Percentiles rank a stretch among this genome's conserved stretches.
phyloP scores from a whole-genome alignment of 305 asterid genomes.

The Fraxinus platypoda region DNA sequence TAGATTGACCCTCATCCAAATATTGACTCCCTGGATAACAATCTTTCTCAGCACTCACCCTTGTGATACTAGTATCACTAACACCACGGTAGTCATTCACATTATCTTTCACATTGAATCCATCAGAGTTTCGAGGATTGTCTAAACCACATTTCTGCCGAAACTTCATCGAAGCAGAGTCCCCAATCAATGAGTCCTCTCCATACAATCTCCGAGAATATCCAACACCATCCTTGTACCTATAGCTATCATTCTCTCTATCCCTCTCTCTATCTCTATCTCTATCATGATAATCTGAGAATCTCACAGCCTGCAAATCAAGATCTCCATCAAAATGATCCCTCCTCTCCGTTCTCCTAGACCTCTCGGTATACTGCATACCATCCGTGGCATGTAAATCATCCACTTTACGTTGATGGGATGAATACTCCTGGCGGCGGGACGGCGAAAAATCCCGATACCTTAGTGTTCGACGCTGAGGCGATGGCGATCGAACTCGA shows the following conservation, averaged over 20 bases:
- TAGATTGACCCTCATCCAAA: conserved; percentile 24
- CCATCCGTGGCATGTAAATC: background rate
- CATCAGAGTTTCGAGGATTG: conserved; percentile 32
- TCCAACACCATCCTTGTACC: conserved; percentile 20
- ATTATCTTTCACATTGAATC: conserved; percentile 18
- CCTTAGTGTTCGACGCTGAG: conserved; percentile 27
- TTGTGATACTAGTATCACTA: conserved; percentile 25
- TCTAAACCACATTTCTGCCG: conserved; percentile 35
- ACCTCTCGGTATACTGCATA: conserved; percentile 23
- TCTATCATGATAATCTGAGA: conserved; percentile 24
- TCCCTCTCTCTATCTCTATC: conserved; percentile 24
- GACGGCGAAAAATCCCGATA: conserved; percentile 25
- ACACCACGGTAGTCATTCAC: conserved; percentile 29
- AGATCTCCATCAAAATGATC: conserved; percentile 26
- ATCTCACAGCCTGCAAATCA: conserved; percentile 16
- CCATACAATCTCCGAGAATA: conserved; percentile 24
- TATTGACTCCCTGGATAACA: conserved; percentile 19
- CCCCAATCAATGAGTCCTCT: conserved; percentile 30
- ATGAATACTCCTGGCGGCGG: conserved; percentile 15
- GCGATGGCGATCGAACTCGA: conserved; percentile 34
- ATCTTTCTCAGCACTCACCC: conserved; percentile 34
- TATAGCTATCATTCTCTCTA: conserved; percentile 30
- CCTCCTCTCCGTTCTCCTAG: conserved; percentile 27
- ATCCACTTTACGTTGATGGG: conserved; percentile 18
- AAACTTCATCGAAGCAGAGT: conserved; percentile 34